Evolutionary conservation across 225 moss, liverwort and hornwort species (phyloP), one percentile per base, ranked within the genome.

Genomic region (Pleurozium schreberi): DNA sequence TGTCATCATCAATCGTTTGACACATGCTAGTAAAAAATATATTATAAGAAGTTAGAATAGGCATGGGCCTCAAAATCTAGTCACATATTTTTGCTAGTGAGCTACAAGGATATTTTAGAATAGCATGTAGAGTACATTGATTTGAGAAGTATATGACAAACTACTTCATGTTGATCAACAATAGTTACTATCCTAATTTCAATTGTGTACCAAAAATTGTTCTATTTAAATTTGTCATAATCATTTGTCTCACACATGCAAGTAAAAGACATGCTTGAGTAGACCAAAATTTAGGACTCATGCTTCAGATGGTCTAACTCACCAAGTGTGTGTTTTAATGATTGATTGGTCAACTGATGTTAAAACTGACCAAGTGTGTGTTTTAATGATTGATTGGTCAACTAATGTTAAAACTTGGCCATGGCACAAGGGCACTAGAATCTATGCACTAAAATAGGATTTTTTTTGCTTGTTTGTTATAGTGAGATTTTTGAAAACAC

Each of bases 401-500:
- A n/a, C n/a, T n/a, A n/a, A n/a, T n/a, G n/a, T n/a, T n/a, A n/a
- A n/a, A n/a, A n/a, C n/a, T n/a, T n/a, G n/a, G n/a, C n/a, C n/a
- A n/a, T n/a, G n/a, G n/a, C n/a, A n/a, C n/a, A n/a, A n/a, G n/a
- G n/a, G n/a, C n/a, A n/a, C n/a, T n/a, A n/a, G n/a, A n/a, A n/a
- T 22, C 11, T 6, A 68, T 1, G 11, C 25, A 6, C 36, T 12
- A n/a, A 68, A 11, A 6, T 11, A 11, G 11, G 4, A 9, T 38
- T 38, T n/a, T 4, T 64, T 64, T 63, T 31, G 26, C 27, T 63
- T 59, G 11, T 57, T 68, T 40, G 13, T 25, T 25, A 23, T 0
- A 0, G 0, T 40, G 38, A 68, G 8, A 40, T n/a, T 2, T 68
- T 2, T 1, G n/a, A 0, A 2, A 7, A 12, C 12, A n/a, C 7